Percentiles rank a stretch among this genome's conserved stretches.
Evolutionary conservation across 352 stramenopile species (phyloP).

Genomic region (Phytophthora cajani): DNA sequence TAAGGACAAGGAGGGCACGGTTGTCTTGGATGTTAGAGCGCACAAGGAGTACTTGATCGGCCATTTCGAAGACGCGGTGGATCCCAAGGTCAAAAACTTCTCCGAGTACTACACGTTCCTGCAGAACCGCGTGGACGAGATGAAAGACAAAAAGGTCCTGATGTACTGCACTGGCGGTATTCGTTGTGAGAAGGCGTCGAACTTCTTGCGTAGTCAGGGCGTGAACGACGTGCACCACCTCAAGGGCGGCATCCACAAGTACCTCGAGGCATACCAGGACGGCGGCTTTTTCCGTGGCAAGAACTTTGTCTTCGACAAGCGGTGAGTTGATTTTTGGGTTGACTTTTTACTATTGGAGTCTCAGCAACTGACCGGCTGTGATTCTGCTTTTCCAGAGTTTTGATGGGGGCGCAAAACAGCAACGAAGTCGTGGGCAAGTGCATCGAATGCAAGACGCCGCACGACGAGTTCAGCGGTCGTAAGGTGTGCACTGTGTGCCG

Average conservation of each 20-base stretch:
- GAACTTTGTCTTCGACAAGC: conserved; percentile 86
- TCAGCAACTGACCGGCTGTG: neutral
- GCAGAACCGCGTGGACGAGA: conserved; percentile 61
- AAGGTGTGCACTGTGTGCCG: conserved; percentile 80
- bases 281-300: conserved; percentile 76
- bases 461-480: conserved; percentile 71
- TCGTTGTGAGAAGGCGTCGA: conserved; percentile 77
- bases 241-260: conserved; percentile 82
- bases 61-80: conserved; percentile 71
- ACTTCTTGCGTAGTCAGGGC: conserved; percentile 68
- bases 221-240: conserved; percentile 69
- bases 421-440: conserved; percentile 78
- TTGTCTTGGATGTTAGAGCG: conserved; percentile 69
- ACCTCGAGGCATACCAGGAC: conserved; percentile 68
- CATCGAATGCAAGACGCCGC: conserved; percentile 61
- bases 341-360: neutral
- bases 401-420: conserved; percentile 60
- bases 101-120: conserved; percentile 79
- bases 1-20: conserved; percentile 50
- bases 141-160: conserved; percentile 77
- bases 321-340: conserved; percentile 36
- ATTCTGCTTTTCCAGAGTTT: conserved; percentile 41
- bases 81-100: conserved; percentile 78
- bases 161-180: conserved; percentile 87
- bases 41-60: conserved; percentile 77